Evolutionary conservation across 805 yeast species (phyloP), one percentile per base, ranked within the genome.

Genomic region (Schwanniomyces occidentalis): DNA sequence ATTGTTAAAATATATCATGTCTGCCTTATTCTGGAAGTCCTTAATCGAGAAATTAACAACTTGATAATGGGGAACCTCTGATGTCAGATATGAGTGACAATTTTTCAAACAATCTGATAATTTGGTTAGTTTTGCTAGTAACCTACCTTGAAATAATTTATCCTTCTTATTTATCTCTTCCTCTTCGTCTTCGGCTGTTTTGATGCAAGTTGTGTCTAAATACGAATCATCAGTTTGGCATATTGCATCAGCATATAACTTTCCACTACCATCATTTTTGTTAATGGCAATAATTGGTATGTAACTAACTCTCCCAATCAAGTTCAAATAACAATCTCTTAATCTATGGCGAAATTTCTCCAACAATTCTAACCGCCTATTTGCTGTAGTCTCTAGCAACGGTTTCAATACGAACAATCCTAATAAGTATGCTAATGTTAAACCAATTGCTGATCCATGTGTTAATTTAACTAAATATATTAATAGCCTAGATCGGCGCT

Each of bases 281-380:
- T 53, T 51, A 30, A 63, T 48, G n/a, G 63, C 62, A 14, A 67
- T 67, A 15, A 66, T 63, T 3, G 73, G 73, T 5, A 68, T 63
- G 25, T 61, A 40, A 24, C 57, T 55, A 6, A 68, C 70, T 26
- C 56, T 46, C 7, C 63, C 52, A 9, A 65, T 53, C 21, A 60
- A 40, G 22, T 50, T 56, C 16, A 68, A 44, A 41, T 64, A 68
- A 25, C 57, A 45, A 40, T 63, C 71, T 30, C 72, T 49, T 17
- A 66, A 45, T 30, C 46, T 56, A 18, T 42, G 48, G 5, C 72
- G 35, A 39, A 57, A 61, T 14, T 47, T 42, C 23, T 65, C 69
- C 19, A 64, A 49, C 5, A 62, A 47, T 24, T 67, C 71, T 8
- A 57, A 46, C n/a, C 65, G 43, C 10, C 69, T 52, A 5, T 34